These are phyloP conservation scores for Ceratocystis destructans DNA, from an alignment of 2,329 filamentous ascomycete species.

Conservation along the genomic window DNA sequence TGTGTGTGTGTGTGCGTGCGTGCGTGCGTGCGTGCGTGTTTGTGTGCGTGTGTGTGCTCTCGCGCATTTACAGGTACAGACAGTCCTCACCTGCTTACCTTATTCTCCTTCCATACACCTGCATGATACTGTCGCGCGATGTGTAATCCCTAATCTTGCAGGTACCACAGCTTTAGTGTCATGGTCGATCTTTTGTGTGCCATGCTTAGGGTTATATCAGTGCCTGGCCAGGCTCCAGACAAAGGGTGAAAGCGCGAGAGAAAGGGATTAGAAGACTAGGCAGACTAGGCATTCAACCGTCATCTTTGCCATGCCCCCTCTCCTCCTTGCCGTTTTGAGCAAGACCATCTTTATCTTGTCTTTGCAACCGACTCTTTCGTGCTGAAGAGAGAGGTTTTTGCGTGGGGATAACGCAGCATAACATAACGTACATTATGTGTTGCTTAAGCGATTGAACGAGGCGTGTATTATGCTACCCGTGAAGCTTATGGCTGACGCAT, in stretches of 20 bases:
- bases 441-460: no score
- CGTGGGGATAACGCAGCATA: no score
- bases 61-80: not conserved
- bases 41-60: not conserved
- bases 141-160: not conserved
- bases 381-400: no score
- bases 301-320: no score
- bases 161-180: not conserved
- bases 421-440: no score
- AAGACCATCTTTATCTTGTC: no score
- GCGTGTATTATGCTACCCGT: no score
- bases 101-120: not conserved
- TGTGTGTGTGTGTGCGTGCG: not conserved
- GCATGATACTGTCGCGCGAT: not conserved
- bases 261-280: not conserved
- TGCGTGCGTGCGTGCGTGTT: not conserved
- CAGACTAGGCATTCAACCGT: no score
- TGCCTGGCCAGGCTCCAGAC: not conserved
- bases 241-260: not conserved
- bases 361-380: no score
- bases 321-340: no score
- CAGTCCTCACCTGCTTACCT: not conserved
- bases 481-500: no score
- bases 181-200: not conserved
- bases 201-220: not conserved